phyloP scores from a whole-genome alignment of 352 stramenopile genomes.

The Aphanomyces invadans region DNA sequence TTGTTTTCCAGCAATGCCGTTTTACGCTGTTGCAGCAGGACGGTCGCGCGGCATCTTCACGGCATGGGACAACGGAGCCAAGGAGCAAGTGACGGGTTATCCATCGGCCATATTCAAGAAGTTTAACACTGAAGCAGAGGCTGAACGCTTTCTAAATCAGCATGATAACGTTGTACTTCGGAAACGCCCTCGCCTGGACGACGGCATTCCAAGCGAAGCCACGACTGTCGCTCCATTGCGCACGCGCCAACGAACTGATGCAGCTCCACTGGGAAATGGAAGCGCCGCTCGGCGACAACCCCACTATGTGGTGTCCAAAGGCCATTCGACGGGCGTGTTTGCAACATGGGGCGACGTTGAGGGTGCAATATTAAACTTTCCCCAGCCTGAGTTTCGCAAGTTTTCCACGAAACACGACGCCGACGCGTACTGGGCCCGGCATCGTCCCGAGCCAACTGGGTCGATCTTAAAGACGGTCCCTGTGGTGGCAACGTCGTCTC shows the following conservation, averaged over 20 bases:
- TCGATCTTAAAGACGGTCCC: neutral
- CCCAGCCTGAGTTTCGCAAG: constrained; percentile 48
- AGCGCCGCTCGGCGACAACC: no score
- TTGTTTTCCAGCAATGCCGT: neutral
- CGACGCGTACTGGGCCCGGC: constrained; percentile 27
- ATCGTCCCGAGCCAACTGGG: neutral
- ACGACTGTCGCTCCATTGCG: neutral
- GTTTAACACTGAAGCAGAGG: constrained; percentile 42
- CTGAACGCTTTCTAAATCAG: constrained; percentile 38
- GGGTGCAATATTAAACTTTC: constrained; percentile 48
- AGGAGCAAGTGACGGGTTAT: constrained; percentile 56
- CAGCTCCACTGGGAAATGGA: no score
- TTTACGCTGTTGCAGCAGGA: constrained; percentile 53
- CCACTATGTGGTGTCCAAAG: constrained; percentile 47
- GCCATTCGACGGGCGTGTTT: constrained; percentile 47
- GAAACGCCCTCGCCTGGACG: neutral
- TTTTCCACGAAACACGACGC: constrained; percentile 46
- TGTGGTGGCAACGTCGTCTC: no score
- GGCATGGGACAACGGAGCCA: constrained; percentile 35
- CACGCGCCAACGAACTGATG: neutral
- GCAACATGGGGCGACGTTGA: constrained; percentile 39
- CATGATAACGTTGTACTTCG: neutral
- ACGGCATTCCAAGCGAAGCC: constrained; percentile 6
- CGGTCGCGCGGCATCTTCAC: constrained; percentile 47
- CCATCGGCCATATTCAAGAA: constrained; percentile 50